Conservation (phyloP, 2,329 filamentous ascomycete species). For the Cercospora citrullina region DNA sequence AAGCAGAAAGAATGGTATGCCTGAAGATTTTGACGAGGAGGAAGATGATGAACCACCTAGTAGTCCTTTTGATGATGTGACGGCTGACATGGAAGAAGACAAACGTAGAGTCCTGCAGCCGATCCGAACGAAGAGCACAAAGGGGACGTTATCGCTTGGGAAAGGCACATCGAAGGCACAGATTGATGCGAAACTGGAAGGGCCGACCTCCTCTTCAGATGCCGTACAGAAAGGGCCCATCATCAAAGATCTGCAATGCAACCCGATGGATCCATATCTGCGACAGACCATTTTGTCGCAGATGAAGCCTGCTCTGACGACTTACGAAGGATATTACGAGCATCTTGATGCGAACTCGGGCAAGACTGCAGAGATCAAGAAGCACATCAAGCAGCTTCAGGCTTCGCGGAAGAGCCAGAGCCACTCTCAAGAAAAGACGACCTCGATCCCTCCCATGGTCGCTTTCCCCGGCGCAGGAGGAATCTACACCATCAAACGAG, state of each 20-base stretch:
- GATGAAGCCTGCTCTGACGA: constrained; percentile 69
- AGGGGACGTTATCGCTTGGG: constrained; percentile 43
- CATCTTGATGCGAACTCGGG: constrained; percentile 64
- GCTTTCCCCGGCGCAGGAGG: constrained; percentile 65
- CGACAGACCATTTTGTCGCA: constrained; percentile 73
- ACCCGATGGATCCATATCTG: constrained; percentile 78
- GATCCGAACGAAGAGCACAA: constrained; percentile 50
- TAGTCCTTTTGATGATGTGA: constrained; percentile 71
- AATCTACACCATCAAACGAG: constrained; percentile 75
- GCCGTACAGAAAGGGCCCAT: constrained; percentile 65
- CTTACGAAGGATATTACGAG: constrained; percentile 79
- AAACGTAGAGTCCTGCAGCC: constrained; percentile 53
- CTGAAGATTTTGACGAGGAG: constrained; percentile 42
- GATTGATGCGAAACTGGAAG: constrained; percentile 32
- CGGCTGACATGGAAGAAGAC: constrained; percentile 50
- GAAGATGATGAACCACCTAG: constrained; percentile 55
- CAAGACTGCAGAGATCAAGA: constrained; percentile 74
- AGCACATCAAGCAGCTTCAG: constrained; percentile 59
- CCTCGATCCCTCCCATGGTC: constrained; percentile 63
- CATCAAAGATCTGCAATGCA: constrained; percentile 80
- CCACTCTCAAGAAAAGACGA: constrained; percentile 42
- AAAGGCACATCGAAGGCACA: constrained; percentile 38
- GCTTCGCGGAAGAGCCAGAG: constrained; percentile 46
- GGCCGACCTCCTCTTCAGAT: constrained; percentile 31
- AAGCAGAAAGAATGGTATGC: constrained; percentile 56